Base-by-base conservation (phyloP, 2,329 filamentous ascomycete species). In the Fusarium pseudoanthophilum region DNA sequence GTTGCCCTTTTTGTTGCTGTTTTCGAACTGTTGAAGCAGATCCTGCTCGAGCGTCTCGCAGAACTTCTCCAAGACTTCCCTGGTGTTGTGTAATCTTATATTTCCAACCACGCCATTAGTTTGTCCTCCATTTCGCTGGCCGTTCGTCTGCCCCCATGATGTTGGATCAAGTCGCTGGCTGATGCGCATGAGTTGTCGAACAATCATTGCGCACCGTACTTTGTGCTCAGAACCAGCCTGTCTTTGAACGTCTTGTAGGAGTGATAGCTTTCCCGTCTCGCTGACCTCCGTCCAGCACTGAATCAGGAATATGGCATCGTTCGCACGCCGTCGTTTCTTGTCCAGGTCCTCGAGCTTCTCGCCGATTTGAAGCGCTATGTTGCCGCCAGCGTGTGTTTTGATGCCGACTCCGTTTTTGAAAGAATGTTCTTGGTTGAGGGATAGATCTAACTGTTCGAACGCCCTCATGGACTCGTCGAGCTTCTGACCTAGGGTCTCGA, bases 201-300 rank as follows among this genome's bases (percentile, higher is more conserved):
- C 94, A 80, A 99, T 98, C 75, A 97, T 91, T 39, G 96, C 96
- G 77, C 95, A 98, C 67, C 95, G 91, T 51, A 99, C 94, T 82
- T 97, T 98, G 81, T 95, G 95, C 76, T 97, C 95, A 16, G 93
- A 93, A 32, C 92, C 92, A 4, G 94, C 94, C 74, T 95, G 92
- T 73, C 93, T 89, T 78, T 95, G 90, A 67, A 98, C 92, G 72
- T 97, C 95, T 81, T 98, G 94, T 53, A 99, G 84, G n/a, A 92
- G 91, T 14, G 93, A 92, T 63, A 98, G 87, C 76, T 96, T 91
- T 7, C 96, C 96, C 14, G 92, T 92, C 78, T 97, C 95, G 82
- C 92, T 95, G 76, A 99, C 94, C 79, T 98, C 95, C 45, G 94
- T 91, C 95, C 96, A 99, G 84, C 96, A 99, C 80, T 97, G 93